These are phyloP conservation scores for Blastobotrys chiropterorum DNA, from an alignment of 805 yeast genomes.

Conservation along the genomic window DNA sequence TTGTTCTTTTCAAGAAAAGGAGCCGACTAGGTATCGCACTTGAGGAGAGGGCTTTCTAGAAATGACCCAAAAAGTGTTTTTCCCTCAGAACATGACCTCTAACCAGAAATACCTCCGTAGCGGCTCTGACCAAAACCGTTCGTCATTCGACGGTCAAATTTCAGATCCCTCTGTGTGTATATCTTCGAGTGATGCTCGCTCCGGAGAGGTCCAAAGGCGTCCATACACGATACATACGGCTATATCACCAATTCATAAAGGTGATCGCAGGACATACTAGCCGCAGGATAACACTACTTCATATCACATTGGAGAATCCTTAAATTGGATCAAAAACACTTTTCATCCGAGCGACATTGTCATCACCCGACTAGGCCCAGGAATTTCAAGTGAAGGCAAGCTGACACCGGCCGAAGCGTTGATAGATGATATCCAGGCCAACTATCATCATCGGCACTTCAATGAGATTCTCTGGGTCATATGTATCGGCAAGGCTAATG, in stretches of 20 bases:
- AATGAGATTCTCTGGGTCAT: slow-evolving; percentile 25
- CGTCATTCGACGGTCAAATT: too few species aligned
- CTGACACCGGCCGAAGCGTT: slow-evolving; percentile 27
- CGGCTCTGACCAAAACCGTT: too few species aligned
- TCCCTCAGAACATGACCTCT: too few species aligned
- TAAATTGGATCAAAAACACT: slow-evolving; percentile 21
- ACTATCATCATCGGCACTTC: slow-evolving; percentile 29
- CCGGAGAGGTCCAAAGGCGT: too few species aligned
- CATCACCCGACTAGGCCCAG: slow-evolving; percentile 33
- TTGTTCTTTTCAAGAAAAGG: too few species aligned
- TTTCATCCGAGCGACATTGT: slow-evolving; percentile 22
- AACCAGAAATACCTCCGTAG: too few species aligned
- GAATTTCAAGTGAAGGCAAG: slow-evolving; percentile 31
- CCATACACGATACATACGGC: too few species aligned
- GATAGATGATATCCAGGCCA: slow-evolving; percentile 28
- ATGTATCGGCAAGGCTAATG: slow-evolving; percentile 25
- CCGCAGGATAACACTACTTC: slow-evolving; percentile 21
- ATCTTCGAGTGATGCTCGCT: too few species aligned
- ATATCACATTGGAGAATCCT: slow-evolving; percentile 12
- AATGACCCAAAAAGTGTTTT: too few species aligned
- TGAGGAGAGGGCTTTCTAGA: too few species aligned
- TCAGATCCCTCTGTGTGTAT: too few species aligned
- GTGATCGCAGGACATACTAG: slow-evolving; percentile 12
- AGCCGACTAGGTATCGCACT: too few species aligned
- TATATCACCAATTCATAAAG: slow-evolving; percentile 25